Evolutionary conservation across 1,284 basidiomycete genomes (phyloP).

Genomic region (Kalmanozyma brasiliensis): DNA sequence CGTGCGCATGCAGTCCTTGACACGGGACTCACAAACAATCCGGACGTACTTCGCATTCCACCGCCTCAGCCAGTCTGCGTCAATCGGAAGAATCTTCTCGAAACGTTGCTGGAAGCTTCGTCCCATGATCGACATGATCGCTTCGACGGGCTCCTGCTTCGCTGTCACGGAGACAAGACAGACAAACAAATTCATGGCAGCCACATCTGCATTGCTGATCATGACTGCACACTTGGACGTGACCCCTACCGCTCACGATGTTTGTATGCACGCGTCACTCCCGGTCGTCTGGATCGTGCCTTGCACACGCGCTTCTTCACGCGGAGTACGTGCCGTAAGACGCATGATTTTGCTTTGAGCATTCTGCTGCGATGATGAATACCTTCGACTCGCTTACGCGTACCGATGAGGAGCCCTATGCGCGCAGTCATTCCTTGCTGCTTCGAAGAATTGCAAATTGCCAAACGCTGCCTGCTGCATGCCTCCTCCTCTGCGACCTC

Average conservation of each 20-base stretch:
- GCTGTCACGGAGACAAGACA: too few species aligned
- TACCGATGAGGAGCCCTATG: conserved; percentile 4
- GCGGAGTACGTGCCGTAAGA: conserved; percentile 22
- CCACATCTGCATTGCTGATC: neutral
- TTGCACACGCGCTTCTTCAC: neutral
- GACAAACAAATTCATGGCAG: neutral
- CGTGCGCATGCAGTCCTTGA: too few species aligned
- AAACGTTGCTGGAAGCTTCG: too few species aligned
- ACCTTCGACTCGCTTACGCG: conserved; percentile 22
- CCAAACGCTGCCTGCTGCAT: neutral
- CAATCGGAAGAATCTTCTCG: too few species aligned
- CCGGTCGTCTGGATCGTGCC: conserved; percentile 1
- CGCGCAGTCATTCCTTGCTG: conserved; percentile 8
- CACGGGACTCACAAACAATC: too few species aligned
- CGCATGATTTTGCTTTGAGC: conserved; percentile 16
- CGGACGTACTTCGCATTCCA: too few species aligned
- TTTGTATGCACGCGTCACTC: conserved; percentile 15
- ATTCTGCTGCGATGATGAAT: neutral
- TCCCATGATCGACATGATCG: too few species aligned
- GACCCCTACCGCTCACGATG: neutral
- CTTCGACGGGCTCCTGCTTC: too few species aligned
- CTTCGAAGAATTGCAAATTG: neutral
- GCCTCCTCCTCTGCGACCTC: neutral
- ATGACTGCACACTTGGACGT: conserved; percentile 6
- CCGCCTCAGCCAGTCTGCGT: too few species aligned